Evolutionary conservation across 2,329 filamentous ascomycete genomes (phyloP), one percentile per base, ranked within the genome.

Genomic region (Fusarium brachygibbosum): DNA sequence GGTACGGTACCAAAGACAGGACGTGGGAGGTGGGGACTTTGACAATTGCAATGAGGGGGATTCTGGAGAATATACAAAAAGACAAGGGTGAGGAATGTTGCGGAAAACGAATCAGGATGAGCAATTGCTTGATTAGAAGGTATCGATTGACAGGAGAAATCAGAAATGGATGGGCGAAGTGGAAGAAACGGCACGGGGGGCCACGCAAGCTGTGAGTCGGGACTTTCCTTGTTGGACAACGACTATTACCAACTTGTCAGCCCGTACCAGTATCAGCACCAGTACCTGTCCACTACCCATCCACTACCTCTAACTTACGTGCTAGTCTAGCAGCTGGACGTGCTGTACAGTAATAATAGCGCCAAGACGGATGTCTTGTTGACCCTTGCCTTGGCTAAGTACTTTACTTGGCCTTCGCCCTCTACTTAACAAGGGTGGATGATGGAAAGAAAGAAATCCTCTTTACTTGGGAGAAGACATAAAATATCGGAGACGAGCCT

Each of bases 171-270:
- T 56, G 46, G 41, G 31, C 38, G 46, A 64, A 58, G 63, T 58
- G 64, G 68, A 63, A 69, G 52, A 62, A 57, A 66, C 68, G 64
- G 68, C 64, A 70, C 58, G 54, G 55, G 68, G 68, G 68, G 68
- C 68, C 68, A 71, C 68, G 68, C 68, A 52, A 63, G 54, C 57
- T 51, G 63, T 48, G 23, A 53, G 37, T 68, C 67, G 50, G 58
- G 68, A 65, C 52, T 70, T 70, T 68, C 62, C 62, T 45, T 60
- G 53, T 65, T 65, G 48, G 34, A 51, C 31, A 40, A 65, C 37
- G 51, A 63, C 49, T 65, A 40, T 65, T 65, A 59, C 60, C 62
- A 40, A 59, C 45, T 59, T 23, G 45, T 45, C 28, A 45, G 42
- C n/a, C n/a, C n/a, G n/a, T 40, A 42, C 40, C 32, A 35, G 46